Conservation (phyloP, 805 yeast genomes). For the Pichia cabralensis region DNA sequence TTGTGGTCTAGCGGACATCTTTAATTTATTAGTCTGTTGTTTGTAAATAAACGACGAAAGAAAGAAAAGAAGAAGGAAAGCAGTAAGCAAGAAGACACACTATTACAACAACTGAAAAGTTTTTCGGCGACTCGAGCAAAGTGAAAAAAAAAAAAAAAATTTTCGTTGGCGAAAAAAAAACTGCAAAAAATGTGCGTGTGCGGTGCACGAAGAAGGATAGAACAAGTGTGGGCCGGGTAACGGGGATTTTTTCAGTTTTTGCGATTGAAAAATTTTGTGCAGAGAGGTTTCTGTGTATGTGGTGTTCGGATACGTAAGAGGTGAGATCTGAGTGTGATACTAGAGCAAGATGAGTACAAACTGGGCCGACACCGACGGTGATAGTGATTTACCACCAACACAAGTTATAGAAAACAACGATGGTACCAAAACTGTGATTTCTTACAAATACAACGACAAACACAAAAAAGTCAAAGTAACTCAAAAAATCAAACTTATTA, state of each 20-base stretch:
- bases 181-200: no score
- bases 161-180: no score
- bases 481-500: conserved; percentile 70
- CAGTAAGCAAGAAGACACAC: not conserved
- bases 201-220: no score
- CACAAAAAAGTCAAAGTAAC: conserved; percentile 84
- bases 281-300: no score
- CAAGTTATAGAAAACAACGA: conserved; percentile 70
- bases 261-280: no score
- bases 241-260: no score
- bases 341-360: no score
- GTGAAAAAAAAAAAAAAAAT: not conserved
- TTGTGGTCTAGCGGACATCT: conserved; percentile 68
- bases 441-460: conserved; percentile 62
- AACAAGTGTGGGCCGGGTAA: no score
- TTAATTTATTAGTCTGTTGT: conserved; percentile 8
- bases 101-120: not conserved
- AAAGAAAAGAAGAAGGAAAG: not conserved
- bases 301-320: no score
- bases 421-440: conserved; percentile 81
- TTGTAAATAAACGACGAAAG: not conserved
- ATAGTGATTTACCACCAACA: conserved; percentile 63
- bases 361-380: conserved; percentile 63
- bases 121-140: not conserved
- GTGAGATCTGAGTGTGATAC: no score